Evolutionary conservation across 2,329 filamentous ascomycete genomes (phyloP), one percentile per base, ranked within the genome.

Genomic region (Diaporthe sp.): DNA sequence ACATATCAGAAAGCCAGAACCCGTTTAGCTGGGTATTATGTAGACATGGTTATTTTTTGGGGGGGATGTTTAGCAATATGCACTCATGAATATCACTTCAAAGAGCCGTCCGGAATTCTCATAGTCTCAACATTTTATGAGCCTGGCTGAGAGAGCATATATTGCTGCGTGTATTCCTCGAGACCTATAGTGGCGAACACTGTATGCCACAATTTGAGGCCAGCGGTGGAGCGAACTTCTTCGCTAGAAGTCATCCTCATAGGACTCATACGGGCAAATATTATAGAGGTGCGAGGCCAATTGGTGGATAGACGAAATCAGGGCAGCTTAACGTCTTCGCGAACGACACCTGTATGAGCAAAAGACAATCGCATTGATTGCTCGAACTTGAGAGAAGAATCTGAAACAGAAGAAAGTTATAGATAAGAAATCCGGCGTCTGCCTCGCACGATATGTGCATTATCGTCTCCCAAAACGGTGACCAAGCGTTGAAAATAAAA

Each of bases 391-490:
- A 47, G 42, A 28, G 30, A 50, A 30, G n/a, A 22, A 50, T 30
- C 7, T 57, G 17, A 22, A 42, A 61, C 30, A 73, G 33, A 73
- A 72, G 6, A 66, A 9, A 69, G 30, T 7, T 25, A 50, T 30
- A 35, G 12, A 70, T 50, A 69, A 38, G 55, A 40, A 66, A 73
- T 42, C 38, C 45, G 74, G 71, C 55, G 47, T 73, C 61, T 64
- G 61, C 55, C 71, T 69, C 47, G 40, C 45, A 42, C 33, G 54
- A 19, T 4, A 12, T 69, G 70, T 69, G 70, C 72, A 52, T 57
- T 61, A 70, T 28, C 10, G 28, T 33, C 38, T 25, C 33, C 40
- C 35, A 25, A n/a, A 33, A 10, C 22, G 45, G 66, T 30, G 47
- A 35, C 13, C 54, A 38, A 35, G 17, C 9, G 8, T 13, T 50